phyloP scores from a whole-genome alignment of 176 grass and related monocot genomes.

The Hordeum marinum region DNA sequence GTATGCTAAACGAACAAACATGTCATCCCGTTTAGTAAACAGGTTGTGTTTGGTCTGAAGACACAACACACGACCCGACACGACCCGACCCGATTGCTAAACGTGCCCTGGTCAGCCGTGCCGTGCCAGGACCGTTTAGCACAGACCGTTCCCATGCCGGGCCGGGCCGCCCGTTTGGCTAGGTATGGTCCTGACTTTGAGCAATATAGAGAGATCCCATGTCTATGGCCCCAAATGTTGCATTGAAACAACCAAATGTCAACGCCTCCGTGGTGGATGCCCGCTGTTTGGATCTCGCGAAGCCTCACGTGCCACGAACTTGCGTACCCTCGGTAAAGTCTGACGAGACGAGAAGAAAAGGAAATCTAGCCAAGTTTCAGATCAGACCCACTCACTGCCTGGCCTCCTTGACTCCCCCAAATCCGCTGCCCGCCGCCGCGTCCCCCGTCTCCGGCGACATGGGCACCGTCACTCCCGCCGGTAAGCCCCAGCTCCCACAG shows the following conservation, averaged over 20 bases:
- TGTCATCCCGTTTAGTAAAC: no score
- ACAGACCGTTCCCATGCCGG: no score
- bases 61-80: no score
- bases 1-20: no score
- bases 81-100: no score
- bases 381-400: neutral
- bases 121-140: no score
- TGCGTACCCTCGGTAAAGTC: neutral
- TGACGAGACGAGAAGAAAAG: neutral
- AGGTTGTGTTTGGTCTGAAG: no score
- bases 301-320: neutral
- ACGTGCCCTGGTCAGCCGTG: no score
- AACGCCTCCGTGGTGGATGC: neutral
- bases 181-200: no score
- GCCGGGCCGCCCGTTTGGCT: no score
- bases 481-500: neutral
- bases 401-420: neutral
- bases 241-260: neutral
- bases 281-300: neutral
- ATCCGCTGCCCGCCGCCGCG: neutral
- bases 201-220: no score
- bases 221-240: neutral
- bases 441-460: constrained; percentile 20
- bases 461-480: constrained; percentile 33
- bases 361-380: neutral